Percentiles rank a stretch among this genome's conserved stretches.
Conservation (phyloP, 352 stramenopile genomes). For the Pythium folliculosum region DNA sequence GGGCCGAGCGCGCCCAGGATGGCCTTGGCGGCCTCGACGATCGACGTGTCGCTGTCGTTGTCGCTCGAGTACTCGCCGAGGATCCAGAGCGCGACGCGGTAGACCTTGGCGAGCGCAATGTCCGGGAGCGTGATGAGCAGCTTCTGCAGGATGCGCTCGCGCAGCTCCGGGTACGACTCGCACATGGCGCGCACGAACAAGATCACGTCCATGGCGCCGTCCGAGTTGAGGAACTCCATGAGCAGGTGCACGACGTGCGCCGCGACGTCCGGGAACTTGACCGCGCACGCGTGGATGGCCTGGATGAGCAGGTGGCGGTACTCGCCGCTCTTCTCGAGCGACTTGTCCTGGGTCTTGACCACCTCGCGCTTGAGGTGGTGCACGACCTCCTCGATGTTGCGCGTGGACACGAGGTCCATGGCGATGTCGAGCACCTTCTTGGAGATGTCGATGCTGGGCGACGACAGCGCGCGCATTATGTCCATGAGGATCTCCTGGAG, state of each 20-base stretch:
- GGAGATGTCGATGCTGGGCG: constrained; percentile 98
- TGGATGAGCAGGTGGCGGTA: constrained; percentile 98
- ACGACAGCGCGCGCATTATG: constrained; percentile 96
- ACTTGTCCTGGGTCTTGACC: constrained; percentile 89
- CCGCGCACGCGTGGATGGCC: constrained; percentile 97
- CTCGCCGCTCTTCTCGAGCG: constrained; percentile 94
- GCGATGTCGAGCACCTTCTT: constrained; percentile 98
- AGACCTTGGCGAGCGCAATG: constrained; percentile 94
- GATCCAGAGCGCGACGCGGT: constrained; percentile 97
- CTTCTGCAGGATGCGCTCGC: constrained; percentile 93
- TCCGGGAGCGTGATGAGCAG: constrained; percentile 94
- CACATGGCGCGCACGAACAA: constrained; percentile 99
- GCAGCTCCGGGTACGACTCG: constrained; percentile 95
- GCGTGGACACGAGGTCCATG: constrained; percentile 96
- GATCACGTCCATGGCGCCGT: constrained; percentile 98
- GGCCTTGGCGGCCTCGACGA: constrained; percentile 69
- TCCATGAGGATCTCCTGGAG: constrained; percentile 99
- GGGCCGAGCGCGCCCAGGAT: constrained; percentile 90
- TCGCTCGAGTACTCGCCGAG: constrained; percentile 92
- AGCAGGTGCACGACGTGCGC: constrained; percentile 97
- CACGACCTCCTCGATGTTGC: constrained; percentile 98
- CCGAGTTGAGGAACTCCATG: constrained; percentile 98
- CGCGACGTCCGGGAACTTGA: constrained; percentile 97
- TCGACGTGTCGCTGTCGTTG: constrained; percentile 65
- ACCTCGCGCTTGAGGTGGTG: constrained; percentile 90